phyloP scores from a whole-genome alignment of 257 asterid species.

The Cruciata laevipes region DNA sequence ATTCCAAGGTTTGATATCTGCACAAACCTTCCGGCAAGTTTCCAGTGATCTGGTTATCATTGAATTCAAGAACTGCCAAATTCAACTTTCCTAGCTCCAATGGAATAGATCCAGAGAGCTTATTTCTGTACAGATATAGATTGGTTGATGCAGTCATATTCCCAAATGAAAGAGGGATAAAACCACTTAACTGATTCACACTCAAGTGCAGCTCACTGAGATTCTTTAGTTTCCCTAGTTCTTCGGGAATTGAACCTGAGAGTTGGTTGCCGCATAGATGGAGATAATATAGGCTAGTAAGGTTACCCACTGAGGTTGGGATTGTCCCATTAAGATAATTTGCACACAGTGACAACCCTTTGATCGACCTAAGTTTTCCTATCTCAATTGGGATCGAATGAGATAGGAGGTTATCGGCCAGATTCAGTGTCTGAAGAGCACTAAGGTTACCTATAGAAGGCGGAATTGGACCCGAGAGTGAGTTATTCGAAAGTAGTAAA shows the following conservation, averaged over 20 bases:
- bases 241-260: conserved; percentile 18
- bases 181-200: conserved; percentile 14
- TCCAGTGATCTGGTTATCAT: conserved; percentile 24
- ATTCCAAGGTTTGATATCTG: conserved; percentile 13
- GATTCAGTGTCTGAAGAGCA: no score
- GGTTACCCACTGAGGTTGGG: background rate
- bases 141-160: background rate
- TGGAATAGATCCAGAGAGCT: conserved; percentile 24
- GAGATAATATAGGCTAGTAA: background rate
- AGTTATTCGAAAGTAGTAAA: no score
- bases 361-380: conserved; percentile 8
- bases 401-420: no score
- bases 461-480: no score
- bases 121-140: background rate
- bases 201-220: conserved; percentile 3
- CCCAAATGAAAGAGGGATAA: conserved; percentile 13
- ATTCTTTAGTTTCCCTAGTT: conserved; percentile 14
- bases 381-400: conserved; percentile 11
- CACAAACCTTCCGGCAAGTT: conserved; percentile 31
- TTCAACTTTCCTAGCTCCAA: conserved; percentile 10
- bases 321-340: conserved; percentile 7
- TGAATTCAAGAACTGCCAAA: conserved; percentile 7
- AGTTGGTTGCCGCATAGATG: background rate
- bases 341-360: conserved; percentile 4
- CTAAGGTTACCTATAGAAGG: no score